Percentiles rank a stretch among this genome's conserved stretches.
Evolutionary conservation across 441 rosid genomes (phyloP).

Genomic region (Croton laevigatus): DNA sequence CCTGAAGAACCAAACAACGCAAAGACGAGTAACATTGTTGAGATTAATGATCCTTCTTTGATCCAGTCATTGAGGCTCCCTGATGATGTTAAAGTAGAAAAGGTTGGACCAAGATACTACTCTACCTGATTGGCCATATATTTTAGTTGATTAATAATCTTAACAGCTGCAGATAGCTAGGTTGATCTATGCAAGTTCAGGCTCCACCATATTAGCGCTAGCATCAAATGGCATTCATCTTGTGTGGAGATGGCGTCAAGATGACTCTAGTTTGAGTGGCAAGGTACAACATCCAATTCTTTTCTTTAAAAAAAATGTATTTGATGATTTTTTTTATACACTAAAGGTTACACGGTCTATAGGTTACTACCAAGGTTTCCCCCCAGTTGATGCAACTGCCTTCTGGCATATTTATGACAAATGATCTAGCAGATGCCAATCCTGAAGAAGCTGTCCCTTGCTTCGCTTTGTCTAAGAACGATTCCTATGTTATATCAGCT

Average conservation of each 20-base stretch:
- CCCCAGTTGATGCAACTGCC: constrained; percentile 46
- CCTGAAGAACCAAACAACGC: constrained; percentile 46
- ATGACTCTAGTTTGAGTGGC: constrained; percentile 34
- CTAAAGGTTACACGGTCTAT: constrained; percentile 12
- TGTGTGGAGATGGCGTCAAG: constrained; percentile 50
- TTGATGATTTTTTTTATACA: background rate
- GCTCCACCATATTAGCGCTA: constrained; percentile 45
- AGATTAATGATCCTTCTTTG: constrained; percentile 61
- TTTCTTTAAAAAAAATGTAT: background rate
- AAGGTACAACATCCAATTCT: constrained; percentile 35
- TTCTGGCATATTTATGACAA: constrained; percentile 50
- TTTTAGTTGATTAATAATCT: constrained; percentile 2
- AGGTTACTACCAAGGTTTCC: constrained; percentile 48
- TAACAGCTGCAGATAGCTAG: constrained; percentile 41
- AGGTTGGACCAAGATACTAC: constrained; percentile 26
- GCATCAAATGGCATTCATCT: constrained; percentile 45
- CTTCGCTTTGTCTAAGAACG: constrained; percentile 65
- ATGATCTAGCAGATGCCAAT: constrained; percentile 34
- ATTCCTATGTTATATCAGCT: constrained; percentile 58
- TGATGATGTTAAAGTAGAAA: constrained; percentile 31
- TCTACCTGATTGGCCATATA: background rate
- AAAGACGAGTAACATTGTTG: constrained; percentile 48
- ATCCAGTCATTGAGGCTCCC: constrained; percentile 56
- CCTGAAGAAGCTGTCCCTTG: constrained; percentile 45
- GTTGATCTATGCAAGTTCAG: constrained; percentile 48